Evolutionary conservation across 208 protist species (phyloP).

Genomic region (Leishmania braziliensis): DNA sequence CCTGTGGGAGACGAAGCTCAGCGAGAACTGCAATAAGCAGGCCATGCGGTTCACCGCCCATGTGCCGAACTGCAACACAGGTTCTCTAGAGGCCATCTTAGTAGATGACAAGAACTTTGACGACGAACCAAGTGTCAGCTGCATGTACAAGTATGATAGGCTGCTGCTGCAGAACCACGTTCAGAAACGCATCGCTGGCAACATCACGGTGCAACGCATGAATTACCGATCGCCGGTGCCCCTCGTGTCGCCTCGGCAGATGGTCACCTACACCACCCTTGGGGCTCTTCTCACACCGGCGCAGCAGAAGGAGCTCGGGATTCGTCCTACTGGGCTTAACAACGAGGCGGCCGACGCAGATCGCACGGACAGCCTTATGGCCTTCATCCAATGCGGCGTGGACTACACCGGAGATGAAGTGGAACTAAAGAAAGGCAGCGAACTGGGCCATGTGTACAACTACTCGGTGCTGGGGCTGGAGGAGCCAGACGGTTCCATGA

Average conservation of each 20-base stretch:
- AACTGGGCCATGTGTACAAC: slow-evolving; percentile 21
- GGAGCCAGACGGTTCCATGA: slow-evolving; percentile 50
- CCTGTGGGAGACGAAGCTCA: slow-evolving; percentile 25
- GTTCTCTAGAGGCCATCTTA: slow-evolving; percentile 36
- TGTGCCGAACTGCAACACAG: slow-evolving; percentile 39
- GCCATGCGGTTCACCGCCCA: slow-evolving; percentile 35
- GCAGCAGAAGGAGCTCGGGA: slow-evolving; percentile 37
- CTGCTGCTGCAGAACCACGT: slow-evolving; percentile 26
- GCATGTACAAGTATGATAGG: slow-evolving; percentile 40
- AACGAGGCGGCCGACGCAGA: background rate
- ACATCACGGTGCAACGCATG: slow-evolving; percentile 35
- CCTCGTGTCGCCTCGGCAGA: slow-evolving; percentile 36
- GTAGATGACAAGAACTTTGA: slow-evolving; percentile 35
- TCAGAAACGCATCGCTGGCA: slow-evolving; percentile 26
- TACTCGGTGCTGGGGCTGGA: slow-evolving; percentile 47
- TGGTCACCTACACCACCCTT: slow-evolving; percentile 32
- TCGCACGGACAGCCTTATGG: slow-evolving; percentile 22
- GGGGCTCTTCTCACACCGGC: slow-evolving; percentile 38
- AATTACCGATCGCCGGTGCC: slow-evolving; percentile 36
- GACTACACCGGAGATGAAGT: slow-evolving; percentile 32
- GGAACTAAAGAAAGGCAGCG: slow-evolving; percentile 20
- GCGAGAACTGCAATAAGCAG: slow-evolving; percentile 27
- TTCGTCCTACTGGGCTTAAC: slow-evolving; percentile 17
- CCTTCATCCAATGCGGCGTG: slow-evolving; percentile 40
- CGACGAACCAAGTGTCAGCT: slow-evolving; percentile 32